phyloP scores from a whole-genome alignment of 306 rosid species.

The Gastrolobium villosum region DNA sequence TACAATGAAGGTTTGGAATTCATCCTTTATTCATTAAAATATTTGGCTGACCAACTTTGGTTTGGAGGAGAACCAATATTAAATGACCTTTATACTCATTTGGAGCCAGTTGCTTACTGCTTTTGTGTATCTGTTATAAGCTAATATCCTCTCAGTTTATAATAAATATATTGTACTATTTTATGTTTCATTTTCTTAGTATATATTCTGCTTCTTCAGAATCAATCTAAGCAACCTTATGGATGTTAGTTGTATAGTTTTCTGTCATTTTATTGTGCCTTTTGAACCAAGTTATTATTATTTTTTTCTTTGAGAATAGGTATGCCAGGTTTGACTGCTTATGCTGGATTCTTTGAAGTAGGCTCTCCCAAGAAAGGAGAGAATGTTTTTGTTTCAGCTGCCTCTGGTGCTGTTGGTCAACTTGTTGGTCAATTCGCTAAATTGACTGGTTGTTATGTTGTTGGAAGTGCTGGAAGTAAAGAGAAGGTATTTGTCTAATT shows the following conservation, averaged over 20 bases:
- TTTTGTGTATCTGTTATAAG: neutral
- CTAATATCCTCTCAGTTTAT: neutral
- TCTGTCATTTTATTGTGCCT: neutral
- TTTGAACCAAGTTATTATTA: neutral
- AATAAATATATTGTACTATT: neutral
- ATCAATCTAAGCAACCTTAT: conserved; percentile 13
- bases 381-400: conserved; percentile 53
- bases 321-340: conserved; percentile 61
- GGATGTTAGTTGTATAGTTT: neutral
- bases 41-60: neutral
- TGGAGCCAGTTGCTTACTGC: neutral
- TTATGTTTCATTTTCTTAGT: neutral
- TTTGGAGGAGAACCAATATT: neutral
- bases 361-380: conserved; percentile 57
- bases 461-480: conserved; percentile 65
- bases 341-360: conserved; percentile 51
- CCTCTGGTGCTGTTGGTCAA: conserved; percentile 57
- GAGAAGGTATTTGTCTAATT: conserved; percentile 47
- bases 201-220: neutral
- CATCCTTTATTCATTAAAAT: neutral
- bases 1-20: neutral
- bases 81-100: neutral
- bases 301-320: conserved; percentile 42
- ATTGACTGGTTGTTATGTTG: conserved; percentile 46
- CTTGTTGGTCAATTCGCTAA: conserved; percentile 54